Evolutionary conservation across 257 asterid species (phyloP).

Genomic region (Thymus mandschuricus): DNA sequence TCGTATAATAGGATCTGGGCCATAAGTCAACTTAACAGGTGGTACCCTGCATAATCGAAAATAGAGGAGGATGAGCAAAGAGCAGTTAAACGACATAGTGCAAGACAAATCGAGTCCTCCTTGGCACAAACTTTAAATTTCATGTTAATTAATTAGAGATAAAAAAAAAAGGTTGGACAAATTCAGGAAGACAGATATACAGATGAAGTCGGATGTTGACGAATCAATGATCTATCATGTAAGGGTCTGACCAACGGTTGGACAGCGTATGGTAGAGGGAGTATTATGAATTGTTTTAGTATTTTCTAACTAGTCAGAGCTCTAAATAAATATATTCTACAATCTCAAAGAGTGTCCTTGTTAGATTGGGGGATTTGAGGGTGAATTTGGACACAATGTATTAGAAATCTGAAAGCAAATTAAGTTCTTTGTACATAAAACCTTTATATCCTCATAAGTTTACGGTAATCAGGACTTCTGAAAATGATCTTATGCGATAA

Average conservation of each 20-base stretch:
- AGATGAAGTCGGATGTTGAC: not conserved
- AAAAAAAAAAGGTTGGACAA: not conserved
- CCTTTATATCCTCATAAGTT: not conserved
- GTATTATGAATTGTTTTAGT: not conserved
- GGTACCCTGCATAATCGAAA: slow-evolving; percentile 48
- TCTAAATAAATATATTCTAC: not conserved
- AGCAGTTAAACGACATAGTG: slow-evolving; percentile 1
- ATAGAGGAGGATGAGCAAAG: slow-evolving; percentile 5
- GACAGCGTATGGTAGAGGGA: not conserved
- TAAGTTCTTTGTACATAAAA: not conserved
- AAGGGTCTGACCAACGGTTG: not conserved
- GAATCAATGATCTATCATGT: too few species aligned
- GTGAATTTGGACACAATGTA: too few species aligned
- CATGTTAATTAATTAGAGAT: too few species aligned
- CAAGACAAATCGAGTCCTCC: not conserved
- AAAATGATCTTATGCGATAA: not conserved
- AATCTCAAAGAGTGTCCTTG: not conserved
- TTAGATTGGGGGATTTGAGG: not conserved
- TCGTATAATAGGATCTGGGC: slow-evolving; percentile 50
- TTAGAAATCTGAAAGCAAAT: not conserved
- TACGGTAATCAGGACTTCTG: not conserved
- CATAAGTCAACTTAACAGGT: slow-evolving; percentile 54
- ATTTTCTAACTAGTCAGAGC: not conserved
- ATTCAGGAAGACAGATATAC: not conserved
- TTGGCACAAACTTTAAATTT: too few species aligned